These are phyloP conservation scores for Paramyrothecium roridum DNA, from an alignment of 2,329 filamentous ascomycete genomes.

Conservation along the genomic window DNA sequence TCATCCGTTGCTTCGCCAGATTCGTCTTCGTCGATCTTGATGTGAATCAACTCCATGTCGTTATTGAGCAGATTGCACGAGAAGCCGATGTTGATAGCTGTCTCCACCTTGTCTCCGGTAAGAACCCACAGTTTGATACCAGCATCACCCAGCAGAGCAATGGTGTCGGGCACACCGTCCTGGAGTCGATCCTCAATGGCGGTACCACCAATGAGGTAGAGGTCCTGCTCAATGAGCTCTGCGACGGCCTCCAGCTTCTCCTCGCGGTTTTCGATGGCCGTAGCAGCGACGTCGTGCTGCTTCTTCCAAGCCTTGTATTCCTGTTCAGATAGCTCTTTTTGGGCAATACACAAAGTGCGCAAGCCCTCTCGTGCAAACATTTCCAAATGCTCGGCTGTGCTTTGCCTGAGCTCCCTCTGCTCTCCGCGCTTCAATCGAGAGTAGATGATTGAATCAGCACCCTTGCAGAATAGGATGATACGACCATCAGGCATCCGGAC, in stretches of 20 bases:
- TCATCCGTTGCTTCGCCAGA: slow-evolving; percentile 44
- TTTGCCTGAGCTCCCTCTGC: slow-evolving; percentile 76
- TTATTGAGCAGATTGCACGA: slow-evolving; percentile 97
- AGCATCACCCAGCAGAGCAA: slow-evolving; percentile 82
- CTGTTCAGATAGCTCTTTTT: slow-evolving; percentile 73
- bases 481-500: slow-evolving; percentile 88
- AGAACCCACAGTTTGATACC: slow-evolving; percentile 99
- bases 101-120: slow-evolving; percentile 98
- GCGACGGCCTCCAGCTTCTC: slow-evolving; percentile 89
- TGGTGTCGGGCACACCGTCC: slow-evolving; percentile 94
- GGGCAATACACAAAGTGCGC: slow-evolving; percentile 89
- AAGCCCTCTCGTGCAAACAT: slow-evolving; percentile 96
- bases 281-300: slow-evolving; percentile 82
- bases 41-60: slow-evolving; percentile 92
- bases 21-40: slow-evolving; percentile 79
- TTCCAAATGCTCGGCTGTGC: slow-evolving; percentile 90
- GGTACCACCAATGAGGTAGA: slow-evolving; percentile 86
- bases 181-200: slow-evolving; percentile 97
- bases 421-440: slow-evolving; percentile 81
- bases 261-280: slow-evolving; percentile 80
- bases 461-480: slow-evolving; percentile 94
- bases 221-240: slow-evolving; percentile 85
- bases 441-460: slow-evolving; percentile 96
- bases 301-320: slow-evolving; percentile 84
- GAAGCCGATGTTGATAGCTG: slow-evolving; percentile 99